Conservation (phyloP, 2,329 filamentous ascomycete genomes). For the Fusarium praegraminearum region DNA sequence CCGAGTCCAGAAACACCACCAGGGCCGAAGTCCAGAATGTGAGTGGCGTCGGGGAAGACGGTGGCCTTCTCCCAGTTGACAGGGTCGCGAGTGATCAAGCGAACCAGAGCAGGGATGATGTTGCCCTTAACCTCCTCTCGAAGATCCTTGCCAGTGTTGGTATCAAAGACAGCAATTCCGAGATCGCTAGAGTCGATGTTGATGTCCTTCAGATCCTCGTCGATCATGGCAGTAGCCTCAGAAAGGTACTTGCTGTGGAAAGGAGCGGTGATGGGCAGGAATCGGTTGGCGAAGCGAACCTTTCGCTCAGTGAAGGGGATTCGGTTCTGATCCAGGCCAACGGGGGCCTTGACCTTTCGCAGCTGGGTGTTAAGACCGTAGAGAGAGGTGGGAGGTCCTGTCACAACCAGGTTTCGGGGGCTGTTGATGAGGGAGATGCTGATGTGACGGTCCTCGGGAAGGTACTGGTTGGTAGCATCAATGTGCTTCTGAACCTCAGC, state of each 20-base stretch:
- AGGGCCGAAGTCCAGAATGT: slow-evolving; percentile 96
- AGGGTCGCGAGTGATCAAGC: slow-evolving; percentile 92
- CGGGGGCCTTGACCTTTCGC: slow-evolving; percentile 96
- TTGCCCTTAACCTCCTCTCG: slow-evolving; percentile 77
- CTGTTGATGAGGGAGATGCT: slow-evolving; percentile 96
- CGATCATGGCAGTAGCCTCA: slow-evolving; percentile 83
- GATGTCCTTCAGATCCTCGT: slow-evolving; percentile 87
- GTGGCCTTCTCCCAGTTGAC: slow-evolving; percentile 98
- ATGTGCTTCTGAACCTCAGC: slow-evolving; percentile 95
- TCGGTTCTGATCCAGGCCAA: slow-evolving; percentile 94
- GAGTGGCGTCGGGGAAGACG: slow-evolving; percentile 88
- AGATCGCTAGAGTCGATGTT: slow-evolving; percentile 79
- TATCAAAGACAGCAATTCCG: slow-evolving; percentile 89
- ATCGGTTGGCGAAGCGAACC: slow-evolving; percentile 95
- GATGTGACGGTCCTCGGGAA: slow-evolving; percentile 92
- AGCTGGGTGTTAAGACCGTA: slow-evolving; percentile 96
- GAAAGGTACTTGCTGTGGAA: slow-evolving; percentile 97
- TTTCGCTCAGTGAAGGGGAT: slow-evolving; percentile 97
- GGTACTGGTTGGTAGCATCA: slow-evolving; percentile 94
- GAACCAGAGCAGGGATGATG: slow-evolving; percentile 86
- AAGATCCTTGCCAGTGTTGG: slow-evolving; percentile 87
- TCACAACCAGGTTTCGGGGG: slow-evolving; percentile 95
- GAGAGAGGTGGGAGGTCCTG: slow-evolving; percentile 92
- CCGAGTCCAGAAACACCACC: slow-evolving; percentile 97
- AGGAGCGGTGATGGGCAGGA: slow-evolving; percentile 95